A percentile compares a stretch with the other conserved stretches of the same genome.
Conservation (phyloP, 2,329 filamentous ascomycete species). For the Didymellaceae sp. region DNA sequence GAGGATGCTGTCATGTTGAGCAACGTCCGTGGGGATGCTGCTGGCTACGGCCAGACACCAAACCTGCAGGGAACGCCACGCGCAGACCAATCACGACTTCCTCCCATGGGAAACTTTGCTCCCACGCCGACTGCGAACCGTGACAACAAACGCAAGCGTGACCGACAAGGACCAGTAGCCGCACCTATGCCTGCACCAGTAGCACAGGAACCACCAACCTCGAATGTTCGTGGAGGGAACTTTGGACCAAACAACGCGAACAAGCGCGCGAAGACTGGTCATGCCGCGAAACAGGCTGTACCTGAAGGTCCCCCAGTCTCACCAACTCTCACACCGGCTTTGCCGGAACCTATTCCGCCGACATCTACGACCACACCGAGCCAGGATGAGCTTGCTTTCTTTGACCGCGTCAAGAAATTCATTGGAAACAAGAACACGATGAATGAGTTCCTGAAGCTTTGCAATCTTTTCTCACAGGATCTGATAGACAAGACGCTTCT, state of each 20-base stretch:
- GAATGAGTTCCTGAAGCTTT: slow-evolving; percentile 95
- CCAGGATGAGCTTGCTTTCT: slow-evolving; percentile 88
- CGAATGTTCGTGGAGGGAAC: slow-evolving; percentile 35
- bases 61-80: slow-evolving; percentile 58
- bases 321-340: slow-evolving; percentile 84
- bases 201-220: slow-evolving; percentile 42
- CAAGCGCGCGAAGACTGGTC: slow-evolving; percentile 75
- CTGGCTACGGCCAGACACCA: slow-evolving; percentile 53
- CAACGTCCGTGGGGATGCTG: slow-evolving; percentile 64
- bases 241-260: slow-evolving; percentile 39
- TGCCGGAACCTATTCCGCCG: slow-evolving; percentile 86
- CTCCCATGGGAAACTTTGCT: slow-evolving; percentile 93
- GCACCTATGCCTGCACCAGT: slow-evolving; percentile 43
- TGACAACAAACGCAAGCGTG: slow-evolving; percentile 83
- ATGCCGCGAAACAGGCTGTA: slow-evolving; percentile 63
- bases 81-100: slow-evolving; percentile 64
- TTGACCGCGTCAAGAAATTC: slow-evolving; percentile 95
- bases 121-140: slow-evolving; percentile 82
- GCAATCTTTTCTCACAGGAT: slow-evolving; percentile 93
- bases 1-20: slow-evolving; percentile 74
- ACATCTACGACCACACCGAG: slow-evolving; percentile 74
- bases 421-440: slow-evolving; percentile 91
- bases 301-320: slow-evolving; percentile 71
- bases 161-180: slow-evolving; percentile 61
- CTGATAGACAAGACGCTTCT: slow-evolving; percentile 86